Conservation (phyloP, 78 protist species). For the Polysphondylium violaceum region DNA sequence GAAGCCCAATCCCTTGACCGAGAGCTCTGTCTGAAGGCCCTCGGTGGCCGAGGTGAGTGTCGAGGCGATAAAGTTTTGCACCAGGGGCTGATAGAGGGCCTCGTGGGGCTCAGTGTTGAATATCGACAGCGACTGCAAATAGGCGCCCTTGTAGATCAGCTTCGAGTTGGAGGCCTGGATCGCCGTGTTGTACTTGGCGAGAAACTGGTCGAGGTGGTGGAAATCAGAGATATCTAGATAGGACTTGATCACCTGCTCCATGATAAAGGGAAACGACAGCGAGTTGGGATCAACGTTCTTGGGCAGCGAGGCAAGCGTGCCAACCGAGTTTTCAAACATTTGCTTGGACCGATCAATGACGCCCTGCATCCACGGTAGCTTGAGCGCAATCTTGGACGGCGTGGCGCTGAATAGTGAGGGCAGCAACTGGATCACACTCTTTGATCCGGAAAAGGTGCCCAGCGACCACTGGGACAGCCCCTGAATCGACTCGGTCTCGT, state of each 20-base stretch:
- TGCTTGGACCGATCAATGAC: slow-evolving; percentile 17
- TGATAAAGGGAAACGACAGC: slow-evolving; percentile 60
- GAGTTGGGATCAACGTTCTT: neutral
- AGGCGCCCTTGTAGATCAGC: neutral
- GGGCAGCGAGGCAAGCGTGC: neutral
- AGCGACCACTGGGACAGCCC: slow-evolving; percentile 40
- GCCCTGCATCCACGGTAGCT: slow-evolving; percentile 67
- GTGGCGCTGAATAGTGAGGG: too few species aligned
- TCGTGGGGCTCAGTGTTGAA: too few species aligned
- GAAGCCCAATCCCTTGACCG: slow-evolving; percentile 29
- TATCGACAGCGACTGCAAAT: too few species aligned
- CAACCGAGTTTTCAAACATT: slow-evolving; percentile 41
- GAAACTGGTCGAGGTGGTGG: slow-evolving; percentile 25
- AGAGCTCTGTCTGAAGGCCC: too few species aligned
- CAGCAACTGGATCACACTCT: neutral
- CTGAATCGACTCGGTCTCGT: slow-evolving; percentile 38
- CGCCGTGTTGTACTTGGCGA: neutral
- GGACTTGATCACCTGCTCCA: slow-evolving; percentile 60
- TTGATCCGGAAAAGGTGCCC: neutral
- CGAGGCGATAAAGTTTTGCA: too few species aligned
- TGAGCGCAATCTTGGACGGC: neutral
- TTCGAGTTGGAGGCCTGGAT: slow-evolving; percentile 15
- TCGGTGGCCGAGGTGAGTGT: too few species aligned
- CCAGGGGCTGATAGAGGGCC: too few species aligned
- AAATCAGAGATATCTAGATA: slow-evolving; percentile 56